phyloP scores from a whole-genome alignment of 805 yeast genomes.

The Kluyveromyces starmeri region DNA sequence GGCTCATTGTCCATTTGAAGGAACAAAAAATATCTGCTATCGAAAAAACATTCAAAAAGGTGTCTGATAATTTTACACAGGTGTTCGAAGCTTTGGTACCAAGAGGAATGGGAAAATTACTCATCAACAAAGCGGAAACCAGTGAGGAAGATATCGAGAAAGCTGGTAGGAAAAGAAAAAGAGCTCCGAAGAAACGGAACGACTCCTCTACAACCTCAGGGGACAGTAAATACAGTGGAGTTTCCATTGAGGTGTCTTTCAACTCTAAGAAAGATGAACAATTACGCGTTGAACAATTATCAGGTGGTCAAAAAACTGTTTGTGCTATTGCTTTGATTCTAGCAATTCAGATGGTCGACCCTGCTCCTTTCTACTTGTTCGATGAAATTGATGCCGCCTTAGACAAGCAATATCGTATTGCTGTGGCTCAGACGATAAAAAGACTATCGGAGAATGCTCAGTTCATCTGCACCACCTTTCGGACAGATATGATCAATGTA shows the following conservation, averaged over 20 bases:
- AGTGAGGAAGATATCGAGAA: constrained; percentile 16
- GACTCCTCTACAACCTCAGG: constrained; percentile 4
- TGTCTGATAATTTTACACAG: constrained; percentile 61
- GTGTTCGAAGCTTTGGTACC: constrained; percentile 81
- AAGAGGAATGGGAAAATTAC: constrained; percentile 63
- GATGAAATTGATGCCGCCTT: constrained; percentile 96
- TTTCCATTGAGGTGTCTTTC: constrained; percentile 81
- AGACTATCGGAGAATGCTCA: constrained; percentile 65
- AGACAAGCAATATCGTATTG: constrained; percentile 82
- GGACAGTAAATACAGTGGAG: constrained; percentile 54
- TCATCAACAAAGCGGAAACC: constrained; percentile 44
- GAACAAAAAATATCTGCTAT: constrained; percentile 79
- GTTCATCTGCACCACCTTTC: constrained; percentile 91
- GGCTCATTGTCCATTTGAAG: constrained; percentile 59
- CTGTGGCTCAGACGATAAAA: constrained; percentile 72
- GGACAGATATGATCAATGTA: constrained; percentile 83
- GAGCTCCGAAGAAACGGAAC: constrained; percentile 12
- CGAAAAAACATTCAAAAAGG: constrained; percentile 64
- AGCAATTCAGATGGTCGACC: constrained; percentile 91
- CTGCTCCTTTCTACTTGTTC: constrained; percentile 92
- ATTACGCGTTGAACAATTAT: constrained; percentile 77
- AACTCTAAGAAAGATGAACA: constrained; percentile 81
- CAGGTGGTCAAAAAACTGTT: constrained; percentile 96
- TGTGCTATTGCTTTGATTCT: constrained; percentile 91
- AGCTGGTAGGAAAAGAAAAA: constrained; percentile 13